Conservation (phyloP, 352 stramenopile species). For the Globisporangium cystogenes region DNA sequence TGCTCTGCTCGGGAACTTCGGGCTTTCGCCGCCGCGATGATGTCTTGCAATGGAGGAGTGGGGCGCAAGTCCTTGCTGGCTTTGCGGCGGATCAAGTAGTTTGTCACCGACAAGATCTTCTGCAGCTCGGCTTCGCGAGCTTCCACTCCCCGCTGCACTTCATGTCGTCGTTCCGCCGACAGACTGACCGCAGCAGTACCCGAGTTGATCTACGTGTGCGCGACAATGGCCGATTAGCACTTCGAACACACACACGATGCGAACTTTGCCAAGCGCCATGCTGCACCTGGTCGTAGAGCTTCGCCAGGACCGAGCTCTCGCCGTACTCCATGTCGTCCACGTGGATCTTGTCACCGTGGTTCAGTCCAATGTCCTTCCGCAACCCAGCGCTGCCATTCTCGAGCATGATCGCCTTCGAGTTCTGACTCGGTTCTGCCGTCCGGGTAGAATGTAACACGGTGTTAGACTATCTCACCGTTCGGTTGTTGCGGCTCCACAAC, state of each 20-base stretch:
- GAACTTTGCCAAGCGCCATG: too few species aligned
- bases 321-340: slow-evolving; percentile 79
- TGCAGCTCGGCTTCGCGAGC: slow-evolving; percentile 77
- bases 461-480: not conserved
- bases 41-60: slow-evolving; percentile 10
- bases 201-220: slow-evolving; percentile 59
- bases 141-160: slow-evolving; percentile 84
- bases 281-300: slow-evolving; percentile 45
- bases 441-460: not conserved
- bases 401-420: slow-evolving; percentile 65
- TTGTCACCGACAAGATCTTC: slow-evolving; percentile 78
- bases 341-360: slow-evolving; percentile 87
- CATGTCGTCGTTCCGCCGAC: slow-evolving; percentile 76
- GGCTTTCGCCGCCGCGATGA: slow-evolving; percentile 16
- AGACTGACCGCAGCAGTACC: slow-evolving; percentile 78
- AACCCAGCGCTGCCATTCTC: slow-evolving; percentile 62
- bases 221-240: not conserved
- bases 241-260: not conserved
- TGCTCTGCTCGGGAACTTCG: slow-evolving; percentile 6
- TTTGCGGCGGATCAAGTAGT: slow-evolving; percentile 73
- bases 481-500: too few species aligned
- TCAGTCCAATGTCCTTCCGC: slow-evolving; percentile 78
- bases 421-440: slow-evolving; percentile 50
- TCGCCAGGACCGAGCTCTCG: slow-evolving; percentile 71
- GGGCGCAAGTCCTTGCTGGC: slow-evolving; percentile 32